Evolutionary conservation across 2,329 filamentous ascomycete genomes (phyloP), one percentile per base, ranked within the genome.

Genomic region (Ambrosiella cleistominuta): DNA sequence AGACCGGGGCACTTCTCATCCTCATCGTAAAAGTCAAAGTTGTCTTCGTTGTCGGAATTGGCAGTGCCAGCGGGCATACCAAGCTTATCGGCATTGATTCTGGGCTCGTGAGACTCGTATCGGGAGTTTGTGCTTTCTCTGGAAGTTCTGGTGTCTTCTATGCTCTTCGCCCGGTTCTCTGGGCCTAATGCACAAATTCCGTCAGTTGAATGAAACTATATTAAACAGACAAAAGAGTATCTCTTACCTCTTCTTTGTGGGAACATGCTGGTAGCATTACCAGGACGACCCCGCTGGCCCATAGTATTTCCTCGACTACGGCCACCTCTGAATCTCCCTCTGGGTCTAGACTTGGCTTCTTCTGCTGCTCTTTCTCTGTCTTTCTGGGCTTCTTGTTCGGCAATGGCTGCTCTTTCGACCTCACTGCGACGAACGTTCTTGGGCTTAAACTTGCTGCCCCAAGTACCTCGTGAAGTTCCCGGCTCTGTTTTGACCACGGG

Each of bases 31-130:
- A 70, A 72, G 54, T 72, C 69, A 52, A 74, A 67, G 38, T 76
- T 72, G n/a, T 72, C 72, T 19, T 73, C 70, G 53, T 75, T 66
- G 39, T 76, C 73, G 17, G 72, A 72, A 37, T 72, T 63, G 57
- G 70, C 64, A 56, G 70, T 63, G 67, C 73, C 67, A 54, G 66
- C 64, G 9, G 59, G 59, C 3, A 58, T 11, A 63, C 75, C 76
- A 53, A 81, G 75, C 58, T 73, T 71, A 63, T 81, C 78, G 62
- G 77, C 75, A 63, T 81, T 79, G 65, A 81, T 75, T 66, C 78
- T 69, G 39, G 71, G 63, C 61, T 79, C 75, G 60, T 70, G 67
- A 58, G 65, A 63, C 39, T 64, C 62, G 53, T 63, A 62, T 50
- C 66, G 65, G 47, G 65, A 66, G 39, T 63, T 63, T 12, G 63